These are phyloP conservation scores for Astraeus odoratus DNA, from an alignment of 768 basidiomycete species.

Conservation along the genomic window DNA sequence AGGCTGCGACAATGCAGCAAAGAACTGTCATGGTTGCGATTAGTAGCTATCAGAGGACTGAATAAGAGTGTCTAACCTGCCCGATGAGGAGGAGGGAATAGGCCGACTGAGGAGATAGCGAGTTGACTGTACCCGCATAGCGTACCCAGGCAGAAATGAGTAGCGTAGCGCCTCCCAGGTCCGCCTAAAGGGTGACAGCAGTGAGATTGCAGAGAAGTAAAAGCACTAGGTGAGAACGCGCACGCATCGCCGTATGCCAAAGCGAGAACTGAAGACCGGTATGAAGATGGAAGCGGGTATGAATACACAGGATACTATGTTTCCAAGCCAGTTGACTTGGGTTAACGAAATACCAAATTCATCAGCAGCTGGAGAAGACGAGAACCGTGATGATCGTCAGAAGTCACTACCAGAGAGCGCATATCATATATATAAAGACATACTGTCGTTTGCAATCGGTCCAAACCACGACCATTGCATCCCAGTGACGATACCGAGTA, in stretches of 20 bases:
- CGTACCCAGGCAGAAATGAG: slow-evolving; percentile 65
- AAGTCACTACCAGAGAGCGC: background rate
- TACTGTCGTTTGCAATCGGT: slow-evolving; percentile 68
- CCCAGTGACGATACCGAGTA: slow-evolving; percentile 55
- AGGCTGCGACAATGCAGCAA: slow-evolving; percentile 56
- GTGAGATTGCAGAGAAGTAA: background rate
- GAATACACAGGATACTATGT: slow-evolving; percentile 52
- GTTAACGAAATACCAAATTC: slow-evolving; percentile 60
- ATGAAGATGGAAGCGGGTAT: slow-evolving; percentile 49
- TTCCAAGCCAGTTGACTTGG: slow-evolving; percentile 74
- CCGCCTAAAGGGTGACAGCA: slow-evolving; percentile 37
- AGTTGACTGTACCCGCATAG: slow-evolving; percentile 54
- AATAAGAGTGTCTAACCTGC: slow-evolving; percentile 38
- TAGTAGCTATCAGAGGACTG: background rate
- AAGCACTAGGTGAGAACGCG: slow-evolving; percentile 15
- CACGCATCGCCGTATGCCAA: slow-evolving; percentile 54
- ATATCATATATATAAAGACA: slow-evolving; percentile 4
- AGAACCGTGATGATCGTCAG: background rate
- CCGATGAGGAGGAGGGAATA: slow-evolving; percentile 60
- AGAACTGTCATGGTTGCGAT: slow-evolving; percentile 31
- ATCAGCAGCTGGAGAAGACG: slow-evolving; percentile 34
- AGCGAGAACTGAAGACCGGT: slow-evolving; percentile 46
- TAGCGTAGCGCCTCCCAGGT: slow-evolving; percentile 44
- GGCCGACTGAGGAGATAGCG: slow-evolving; percentile 39
- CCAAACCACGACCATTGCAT: slow-evolving; percentile 83